Evolutionary conservation across 1,284 basidiomycete species (phyloP).

Genomic region (Apiotrichum akiyoshidainum): DNA sequence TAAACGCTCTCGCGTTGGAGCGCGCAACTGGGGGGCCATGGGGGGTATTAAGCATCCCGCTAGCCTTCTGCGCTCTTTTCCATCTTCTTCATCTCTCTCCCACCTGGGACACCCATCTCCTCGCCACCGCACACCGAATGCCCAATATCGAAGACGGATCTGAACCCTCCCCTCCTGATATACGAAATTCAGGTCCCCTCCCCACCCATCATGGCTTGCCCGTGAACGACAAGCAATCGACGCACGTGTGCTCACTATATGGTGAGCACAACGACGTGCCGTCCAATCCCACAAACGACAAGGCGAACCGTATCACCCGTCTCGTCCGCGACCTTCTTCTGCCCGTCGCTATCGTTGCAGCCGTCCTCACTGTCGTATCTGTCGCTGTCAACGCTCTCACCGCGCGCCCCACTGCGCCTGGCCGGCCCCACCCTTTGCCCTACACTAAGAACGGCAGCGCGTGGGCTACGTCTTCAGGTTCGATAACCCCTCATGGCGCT

Average conservation of each 20-base stretch:
- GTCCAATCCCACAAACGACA: no score
- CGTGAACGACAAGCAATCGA: not conserved
- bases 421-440: not conserved
- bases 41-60: no score
- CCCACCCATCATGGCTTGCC: not conserved
- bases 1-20: no score
- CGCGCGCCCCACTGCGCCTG: not conserved
- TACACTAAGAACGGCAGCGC: not conserved
- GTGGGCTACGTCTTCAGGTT: not conserved
- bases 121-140: not conserved
- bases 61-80: not conserved
- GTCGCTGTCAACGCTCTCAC: not conserved
- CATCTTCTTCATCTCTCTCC: not conserved
- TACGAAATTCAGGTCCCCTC: conserved; percentile 2
- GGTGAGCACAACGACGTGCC: not conserved
- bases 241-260: not conserved
- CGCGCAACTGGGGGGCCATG: no score
- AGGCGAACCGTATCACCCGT: not conserved
- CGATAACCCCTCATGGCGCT: not conserved
- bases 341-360: not conserved
- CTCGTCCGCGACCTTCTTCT: not conserved
- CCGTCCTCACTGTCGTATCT: not conserved
- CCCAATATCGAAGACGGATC: not conserved
- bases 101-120: not conserved
- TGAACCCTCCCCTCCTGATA: conserved; percentile 12